Conservation (phyloP, 2,329 filamentous ascomycete species). For the Neonectria ditissima region DNA sequence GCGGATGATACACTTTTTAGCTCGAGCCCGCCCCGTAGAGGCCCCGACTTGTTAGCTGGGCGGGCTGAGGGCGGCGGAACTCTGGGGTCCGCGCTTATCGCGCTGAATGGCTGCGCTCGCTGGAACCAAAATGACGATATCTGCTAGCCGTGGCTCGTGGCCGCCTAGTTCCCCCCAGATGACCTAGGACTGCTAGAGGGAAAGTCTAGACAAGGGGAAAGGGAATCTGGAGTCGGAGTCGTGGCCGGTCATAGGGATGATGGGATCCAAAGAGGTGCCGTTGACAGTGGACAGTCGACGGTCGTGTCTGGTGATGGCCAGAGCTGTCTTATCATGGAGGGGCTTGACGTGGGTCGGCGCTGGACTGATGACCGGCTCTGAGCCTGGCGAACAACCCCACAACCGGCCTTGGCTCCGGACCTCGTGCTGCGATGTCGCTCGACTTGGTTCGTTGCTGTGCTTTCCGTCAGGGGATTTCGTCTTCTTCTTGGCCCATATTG, state of each 20-base stretch:
- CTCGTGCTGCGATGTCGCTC: conserved; percentile 33
- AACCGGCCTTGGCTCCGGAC: conserved; percentile 31
- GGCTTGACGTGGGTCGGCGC: conserved; percentile 26
- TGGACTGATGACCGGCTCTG: conserved; percentile 26
- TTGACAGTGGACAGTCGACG: neutral
- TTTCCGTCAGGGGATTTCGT: conserved; percentile 1
- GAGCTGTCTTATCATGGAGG: conserved; percentile 41
- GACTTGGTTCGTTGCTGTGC: conserved; percentile 19
- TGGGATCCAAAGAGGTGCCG: neutral
- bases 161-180: conserved; percentile 32
- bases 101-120: conserved; percentile 39
- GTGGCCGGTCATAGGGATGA: conserved; percentile 19
- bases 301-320: conserved; percentile 30
- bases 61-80: conserved; percentile 34
- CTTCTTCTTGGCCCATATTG: conserved; percentile 14
- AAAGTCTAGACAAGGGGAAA: conserved; percentile 21
- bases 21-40: conserved; percentile 26
- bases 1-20: conserved; percentile 30
- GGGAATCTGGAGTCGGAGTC: conserved; percentile 26
- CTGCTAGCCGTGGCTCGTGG: conserved; percentile 25
- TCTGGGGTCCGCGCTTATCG: conserved; percentile 47
- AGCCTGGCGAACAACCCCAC: conserved; percentile 37
- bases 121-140: conserved; percentile 33
- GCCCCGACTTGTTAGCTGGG: neutral
- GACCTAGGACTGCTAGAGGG: conserved; percentile 6